Base-by-base conservation (phyloP, 805 yeast species). In the Candida pseudoglaebosa region DNA sequence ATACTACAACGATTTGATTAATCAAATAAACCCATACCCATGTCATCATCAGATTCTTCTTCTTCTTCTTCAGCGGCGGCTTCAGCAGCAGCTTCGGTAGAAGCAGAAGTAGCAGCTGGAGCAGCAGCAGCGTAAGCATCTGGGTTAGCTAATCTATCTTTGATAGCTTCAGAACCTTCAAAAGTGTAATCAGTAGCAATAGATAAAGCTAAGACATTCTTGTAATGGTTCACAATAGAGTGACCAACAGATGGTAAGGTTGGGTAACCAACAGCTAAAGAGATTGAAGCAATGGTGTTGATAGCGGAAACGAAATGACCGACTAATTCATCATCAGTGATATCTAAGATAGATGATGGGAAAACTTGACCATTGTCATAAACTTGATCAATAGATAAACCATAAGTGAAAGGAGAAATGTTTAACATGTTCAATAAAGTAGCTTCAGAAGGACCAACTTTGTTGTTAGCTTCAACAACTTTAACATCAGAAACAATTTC, bases 121-220 rank as follows among this genome's bases (percentile, higher is more conserved):
- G 97, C 97, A 75, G 96, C 95, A 65, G 98, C 84, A 68, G 98
- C 99, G 77, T 91, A 93, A 72, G 96, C 96, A 53, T 93, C 98
- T 72, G 99, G 99, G 95, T 93, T 91, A 72, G 96, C 98, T 64
- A 93, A 79, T 79, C 98, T 87, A 85, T 93, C 99, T 85, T 88
- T 88, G 79, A 93, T 83, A 57, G 91, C 90, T 80, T 90, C 99
- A 58, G 96, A 86, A 73, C 96, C 98, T 77, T 95, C 97, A 79
- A 84, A 93, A 67, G 96, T 85, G 87, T 90, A 93, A 72, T 93
- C 96, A 66, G 98, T 82, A 67, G 96, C 99, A 75, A 93, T 78
- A 54, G 99, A 95, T 65, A 93, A 81, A 65, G 98, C 96, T 72
- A 93, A 80, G 67, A 93, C 80, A 80, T 91, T 84, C 95, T 93